A percentile compares a stretch with the other conserved stretches of the same genome.
These are phyloP conservation scores for Zygoascus sp. DNA, from an alignment of 1,139 yeast species.

Conservation along the genomic window DNA sequence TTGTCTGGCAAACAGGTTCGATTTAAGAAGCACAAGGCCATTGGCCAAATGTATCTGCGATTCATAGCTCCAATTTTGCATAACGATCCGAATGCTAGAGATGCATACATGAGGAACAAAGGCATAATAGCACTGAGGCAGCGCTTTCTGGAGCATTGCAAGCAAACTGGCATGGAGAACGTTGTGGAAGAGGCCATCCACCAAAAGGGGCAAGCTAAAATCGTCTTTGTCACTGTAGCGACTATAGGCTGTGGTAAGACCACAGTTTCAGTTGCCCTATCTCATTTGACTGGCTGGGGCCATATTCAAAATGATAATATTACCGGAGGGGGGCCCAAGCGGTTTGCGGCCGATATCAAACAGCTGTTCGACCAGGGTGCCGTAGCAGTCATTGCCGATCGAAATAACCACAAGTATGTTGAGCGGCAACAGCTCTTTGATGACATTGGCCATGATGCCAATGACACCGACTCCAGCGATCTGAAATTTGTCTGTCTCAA, in stretches of 20 bases:
- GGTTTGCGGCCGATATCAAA: conserved; percentile 41
- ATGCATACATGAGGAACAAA: conserved; percentile 50
- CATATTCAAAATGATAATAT: conserved; percentile 86
- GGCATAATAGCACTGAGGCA: conserved; percentile 75
- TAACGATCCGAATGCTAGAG: conserved; percentile 38
- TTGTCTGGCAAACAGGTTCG: conserved; percentile 33
- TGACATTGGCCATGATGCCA: conserved; percentile 39
- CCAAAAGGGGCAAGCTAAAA: conserved; percentile 38
- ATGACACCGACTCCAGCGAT: conserved; percentile 29
- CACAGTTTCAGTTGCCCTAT: conserved; percentile 63
- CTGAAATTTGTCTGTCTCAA: conserved; percentile 61
- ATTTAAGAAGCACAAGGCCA: conserved; percentile 34
- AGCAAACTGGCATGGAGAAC: conserved; percentile 46
- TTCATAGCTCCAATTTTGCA: conserved; percentile 57
- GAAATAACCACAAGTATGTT: conserved; percentile 70
- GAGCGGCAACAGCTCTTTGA: conserved; percentile 68
- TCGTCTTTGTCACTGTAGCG: conserved; percentile 74
- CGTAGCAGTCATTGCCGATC: conserved; percentile 73
- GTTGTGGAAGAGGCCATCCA: conserved; percentile 4
- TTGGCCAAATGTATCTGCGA: conserved; percentile 63
- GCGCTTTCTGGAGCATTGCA: conserved; percentile 47
- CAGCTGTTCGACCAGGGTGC: conserved; percentile 39
- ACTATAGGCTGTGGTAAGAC: conserved; percentile 97
- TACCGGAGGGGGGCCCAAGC: conserved; percentile 38
- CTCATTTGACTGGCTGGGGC: conserved; percentile 57